phyloP scores from a whole-genome alignment of 2,329 filamentous ascomycete species.

The Arachnomyces sp. region DNA sequence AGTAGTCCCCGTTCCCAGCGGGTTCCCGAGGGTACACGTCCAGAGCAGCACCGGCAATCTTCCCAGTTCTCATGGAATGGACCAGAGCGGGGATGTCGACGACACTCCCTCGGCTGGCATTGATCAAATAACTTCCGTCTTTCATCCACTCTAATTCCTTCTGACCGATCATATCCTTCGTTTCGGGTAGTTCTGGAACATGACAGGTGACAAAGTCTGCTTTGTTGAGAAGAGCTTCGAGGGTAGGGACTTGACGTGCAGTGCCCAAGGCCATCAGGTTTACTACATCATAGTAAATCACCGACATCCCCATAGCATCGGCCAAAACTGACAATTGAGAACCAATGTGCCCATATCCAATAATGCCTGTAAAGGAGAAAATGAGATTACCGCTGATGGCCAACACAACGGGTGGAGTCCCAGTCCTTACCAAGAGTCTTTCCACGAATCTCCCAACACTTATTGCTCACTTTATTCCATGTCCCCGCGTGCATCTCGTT shows the following conservation, averaged over 20 bases:
- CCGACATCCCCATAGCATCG: conserved; percentile 95
- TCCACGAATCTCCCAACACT: conserved; percentile 96
- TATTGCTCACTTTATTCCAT: conserved; percentile 96
- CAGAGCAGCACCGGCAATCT: conserved; percentile 86
- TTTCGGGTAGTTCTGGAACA: conserved; percentile 89
- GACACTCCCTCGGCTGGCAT: conserved; percentile 87
- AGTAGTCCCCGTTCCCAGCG: conserved; percentile 89
- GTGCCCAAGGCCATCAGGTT: conserved; percentile 93
- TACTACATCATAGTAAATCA: conserved; percentile 93
- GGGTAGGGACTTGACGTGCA: conserved; percentile 68
- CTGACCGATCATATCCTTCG: conserved; percentile 81
- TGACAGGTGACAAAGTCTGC: conserved; percentile 93
- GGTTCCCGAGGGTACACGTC: conserved; percentile 96
- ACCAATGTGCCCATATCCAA: conserved; percentile 96
- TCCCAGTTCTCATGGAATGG: conserved; percentile 75
- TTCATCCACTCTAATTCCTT: conserved; percentile 83
- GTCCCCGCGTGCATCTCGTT: conserved; percentile 88
- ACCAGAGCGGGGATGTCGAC: conserved; percentile 91
- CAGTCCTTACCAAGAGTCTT: conserved; percentile 71
- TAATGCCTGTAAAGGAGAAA: conserved; percentile 55
- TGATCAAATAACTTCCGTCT: conserved; percentile 86
- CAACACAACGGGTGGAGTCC: neutral
- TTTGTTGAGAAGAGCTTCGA: conserved; percentile 67
- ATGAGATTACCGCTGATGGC: conserved; percentile 9
- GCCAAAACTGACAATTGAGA: conserved; percentile 91